phyloP scores from a whole-genome alignment of 2,329 filamentous ascomycete species.

The Ramularia endophylla region DNA sequence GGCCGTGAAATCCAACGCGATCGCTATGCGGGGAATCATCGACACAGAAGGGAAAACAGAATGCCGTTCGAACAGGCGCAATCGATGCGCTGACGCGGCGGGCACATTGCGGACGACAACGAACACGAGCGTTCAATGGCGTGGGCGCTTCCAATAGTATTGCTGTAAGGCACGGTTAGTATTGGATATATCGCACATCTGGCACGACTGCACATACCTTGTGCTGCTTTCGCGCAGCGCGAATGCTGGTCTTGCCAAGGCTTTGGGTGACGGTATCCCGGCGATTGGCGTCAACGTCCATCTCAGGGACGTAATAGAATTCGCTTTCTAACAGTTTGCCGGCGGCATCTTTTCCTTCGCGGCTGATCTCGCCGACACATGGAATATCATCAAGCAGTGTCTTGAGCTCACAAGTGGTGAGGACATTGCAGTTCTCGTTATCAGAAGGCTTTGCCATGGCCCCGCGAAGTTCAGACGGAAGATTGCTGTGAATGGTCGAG shows the following conservation, averaged over 20 bases:
- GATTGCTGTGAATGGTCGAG: conserved; percentile 79
- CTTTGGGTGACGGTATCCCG: conserved; percentile 78
- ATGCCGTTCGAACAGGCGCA: not conserved
- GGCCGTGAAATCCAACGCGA: conserved; percentile 14
- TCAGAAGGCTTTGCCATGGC: conserved; percentile 27
- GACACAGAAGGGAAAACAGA: conserved; percentile 13
- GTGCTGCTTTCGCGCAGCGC: conserved; percentile 89
- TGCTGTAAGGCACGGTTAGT: conserved; percentile 44
- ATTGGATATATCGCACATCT: not conserved
- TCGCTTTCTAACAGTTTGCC: conserved; percentile 92
- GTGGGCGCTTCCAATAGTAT: conserved; percentile 66
- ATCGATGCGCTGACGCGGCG: not conserved
- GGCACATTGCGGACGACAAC: not conserved
- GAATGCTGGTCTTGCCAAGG: conserved; percentile 79
- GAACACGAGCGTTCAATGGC: conserved; percentile 22
- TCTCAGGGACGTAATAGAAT: conserved; percentile 91
- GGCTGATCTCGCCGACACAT: conserved; percentile 81
- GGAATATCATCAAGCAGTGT: conserved; percentile 64
- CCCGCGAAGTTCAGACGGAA: conserved; percentile 55
- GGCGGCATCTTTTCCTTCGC: conserved; percentile 92
- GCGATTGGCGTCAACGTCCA: conserved; percentile 71
- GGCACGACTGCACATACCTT: conserved; percentile 60
- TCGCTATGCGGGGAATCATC: conserved; percentile 23
- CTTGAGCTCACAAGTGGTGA: conserved; percentile 61
- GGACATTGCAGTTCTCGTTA: conserved; percentile 25